Conservation (phyloP, 2,329 filamentous ascomycete species). For the Phialophora expanda region DNA sequence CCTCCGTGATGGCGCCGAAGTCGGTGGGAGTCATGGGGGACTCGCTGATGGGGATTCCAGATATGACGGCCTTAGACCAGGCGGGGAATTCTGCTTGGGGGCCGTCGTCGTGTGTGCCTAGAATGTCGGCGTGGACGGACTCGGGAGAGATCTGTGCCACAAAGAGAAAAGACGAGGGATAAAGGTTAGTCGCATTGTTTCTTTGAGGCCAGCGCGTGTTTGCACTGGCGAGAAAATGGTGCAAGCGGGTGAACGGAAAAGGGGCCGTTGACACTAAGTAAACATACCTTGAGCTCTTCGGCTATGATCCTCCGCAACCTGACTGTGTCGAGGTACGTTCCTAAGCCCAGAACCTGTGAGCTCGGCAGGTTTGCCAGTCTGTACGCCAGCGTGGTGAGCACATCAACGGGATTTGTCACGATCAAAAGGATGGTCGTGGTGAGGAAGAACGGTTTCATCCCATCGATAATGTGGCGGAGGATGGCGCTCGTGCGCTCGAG, state of each 20-base stretch:
- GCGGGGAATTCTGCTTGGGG: not conserved
- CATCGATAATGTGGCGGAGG: slow-evolving; percentile 32
- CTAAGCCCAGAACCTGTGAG: not conserved
- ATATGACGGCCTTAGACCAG: not conserved
- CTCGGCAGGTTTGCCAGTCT: slow-evolving; percentile 48
- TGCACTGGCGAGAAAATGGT: too few species aligned
- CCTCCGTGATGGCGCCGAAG: not conserved
- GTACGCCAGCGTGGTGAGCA: slow-evolving; percentile 58
- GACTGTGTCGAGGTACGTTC: not conserved
- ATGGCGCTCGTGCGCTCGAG: not conserved
- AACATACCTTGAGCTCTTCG: slow-evolving; percentile 1
- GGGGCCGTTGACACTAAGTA: too few species aligned
- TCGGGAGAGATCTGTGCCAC: not conserved
- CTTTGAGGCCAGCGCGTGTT: not conserved
- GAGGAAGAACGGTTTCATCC: slow-evolving; percentile 54
- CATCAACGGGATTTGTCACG: slow-evolving; percentile 62
- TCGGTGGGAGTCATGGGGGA: not conserved
- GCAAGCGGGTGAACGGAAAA: too few species aligned
- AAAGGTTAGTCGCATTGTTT: not conserved
- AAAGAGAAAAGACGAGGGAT: not conserved
- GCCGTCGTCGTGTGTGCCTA: not conserved
- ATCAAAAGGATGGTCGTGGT: slow-evolving; percentile 55
- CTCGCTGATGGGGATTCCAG: not conserved
- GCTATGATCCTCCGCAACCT: not conserved
- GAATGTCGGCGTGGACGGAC: not conserved